Percentiles rank a stretch among this genome's conserved stretches.
These are phyloP conservation scores for Schoenoplectus triqueter DNA, from an alignment of 202 grass and related monocot genomes.

Conservation along the genomic window DNA sequence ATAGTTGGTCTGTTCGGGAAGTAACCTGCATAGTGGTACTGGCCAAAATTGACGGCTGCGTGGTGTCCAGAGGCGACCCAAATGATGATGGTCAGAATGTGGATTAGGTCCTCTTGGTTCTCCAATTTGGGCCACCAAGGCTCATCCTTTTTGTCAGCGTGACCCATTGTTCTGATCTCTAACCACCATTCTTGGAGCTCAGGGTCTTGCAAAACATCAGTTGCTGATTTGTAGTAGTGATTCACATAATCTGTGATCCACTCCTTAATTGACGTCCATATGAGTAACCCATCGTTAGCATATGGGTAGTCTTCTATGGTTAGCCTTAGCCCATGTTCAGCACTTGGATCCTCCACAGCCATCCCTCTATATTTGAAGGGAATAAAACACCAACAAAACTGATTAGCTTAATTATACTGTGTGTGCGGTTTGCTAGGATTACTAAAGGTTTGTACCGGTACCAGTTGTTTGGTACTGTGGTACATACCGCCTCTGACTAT, in stretches of 20 bases:
- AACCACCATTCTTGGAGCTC: conserved; percentile 67
- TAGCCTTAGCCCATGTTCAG: conserved; percentile 45
- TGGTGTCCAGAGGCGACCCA: conserved; percentile 74
- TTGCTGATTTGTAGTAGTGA: conserved; percentile 41
- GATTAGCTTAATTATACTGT: conserved; percentile 13
- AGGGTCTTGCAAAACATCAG: conserved; percentile 31
- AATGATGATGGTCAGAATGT: conserved; percentile 68
- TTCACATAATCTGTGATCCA: conserved; percentile 58
- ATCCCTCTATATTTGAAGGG: conserved; percentile 46
- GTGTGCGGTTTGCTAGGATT: no score
- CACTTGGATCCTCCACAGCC: conserved; percentile 44
- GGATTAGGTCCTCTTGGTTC: conserved; percentile 42
- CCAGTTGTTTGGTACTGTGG: no score
- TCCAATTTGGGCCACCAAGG: conserved; percentile 60
- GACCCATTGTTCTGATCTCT: conserved; percentile 61
- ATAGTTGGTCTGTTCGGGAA: conserved; percentile 69
- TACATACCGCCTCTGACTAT: no score
- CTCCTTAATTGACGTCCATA: conserved; percentile 55
- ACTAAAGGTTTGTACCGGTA: no score
- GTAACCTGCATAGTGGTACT: conserved; percentile 67
- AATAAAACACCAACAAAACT: background rate
- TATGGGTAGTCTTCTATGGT: conserved; percentile 65
- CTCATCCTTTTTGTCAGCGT: conserved; percentile 61
- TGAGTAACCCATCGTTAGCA: conserved; percentile 63
- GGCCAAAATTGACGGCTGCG: conserved; percentile 71